A percentile compares a stretch with the other conserved stretches of the same genome.
Evolutionary conservation across 495 filamentous ascomycete genomes (phyloP).

Genomic region (Cenococcum geophilum): DNA sequence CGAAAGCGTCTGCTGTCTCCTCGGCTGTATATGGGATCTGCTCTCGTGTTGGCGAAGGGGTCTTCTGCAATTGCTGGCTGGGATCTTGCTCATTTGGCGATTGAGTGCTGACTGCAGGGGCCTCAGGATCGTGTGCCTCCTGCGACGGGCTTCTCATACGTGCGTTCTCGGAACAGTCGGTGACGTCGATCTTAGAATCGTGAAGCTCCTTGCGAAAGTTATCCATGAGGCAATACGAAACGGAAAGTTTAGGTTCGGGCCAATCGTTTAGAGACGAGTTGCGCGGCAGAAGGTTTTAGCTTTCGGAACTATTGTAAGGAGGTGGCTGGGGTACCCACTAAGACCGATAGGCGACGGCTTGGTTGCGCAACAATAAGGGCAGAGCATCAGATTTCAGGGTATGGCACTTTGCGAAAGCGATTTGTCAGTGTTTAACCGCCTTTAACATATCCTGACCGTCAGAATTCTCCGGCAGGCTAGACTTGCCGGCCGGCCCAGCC

Average conservation of each 20-base stretch:
- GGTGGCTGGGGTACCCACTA: no score
- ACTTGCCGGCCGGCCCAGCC: no score
- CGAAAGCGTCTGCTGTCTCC: slow-evolving; percentile 3
- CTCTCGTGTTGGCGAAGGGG: background rate
- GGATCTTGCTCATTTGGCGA: background rate
- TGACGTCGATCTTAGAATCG: slow-evolving; percentile 2
- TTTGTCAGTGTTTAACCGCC: no score
- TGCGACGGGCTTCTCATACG: background rate
- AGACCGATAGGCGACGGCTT: no score
- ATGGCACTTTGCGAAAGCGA: no score
- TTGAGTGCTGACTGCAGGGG: background rate
- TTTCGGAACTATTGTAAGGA: no score
- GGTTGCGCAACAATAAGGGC: no score
- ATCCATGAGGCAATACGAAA: background rate
- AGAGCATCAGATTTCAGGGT: no score
- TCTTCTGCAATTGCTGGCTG: background rate
- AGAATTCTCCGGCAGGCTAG: no score
- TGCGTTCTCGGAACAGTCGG: background rate
- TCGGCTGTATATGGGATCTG: background rate
- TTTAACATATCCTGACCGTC: no score
- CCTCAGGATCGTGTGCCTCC: background rate
- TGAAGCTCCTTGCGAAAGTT: background rate
- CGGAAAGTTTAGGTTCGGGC: background rate
- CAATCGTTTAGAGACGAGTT: background rate
- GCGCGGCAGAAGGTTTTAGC: no score